A percentile compares a stretch with the other conserved stretches of the same genome.
phyloP scores from a whole-genome alignment of 495 filamentous ascomycete species.

The Penicillium taxi region DNA sequence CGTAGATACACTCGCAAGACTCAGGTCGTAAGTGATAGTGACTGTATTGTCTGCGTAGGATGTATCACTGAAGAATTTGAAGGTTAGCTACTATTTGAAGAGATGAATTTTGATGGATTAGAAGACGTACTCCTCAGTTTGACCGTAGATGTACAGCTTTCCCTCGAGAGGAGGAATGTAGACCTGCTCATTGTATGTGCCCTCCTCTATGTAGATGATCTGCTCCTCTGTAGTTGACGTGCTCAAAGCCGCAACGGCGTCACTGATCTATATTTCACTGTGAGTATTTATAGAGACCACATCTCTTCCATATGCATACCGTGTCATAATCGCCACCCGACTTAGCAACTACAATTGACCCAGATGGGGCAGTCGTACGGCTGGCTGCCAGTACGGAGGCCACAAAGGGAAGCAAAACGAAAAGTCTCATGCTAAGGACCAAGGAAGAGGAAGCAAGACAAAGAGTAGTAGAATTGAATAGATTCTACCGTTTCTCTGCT shows the following conservation, averaged over 20 bases:
- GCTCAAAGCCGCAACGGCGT: constrained; percentile 48
- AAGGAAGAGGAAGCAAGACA: too few relatives aligned
- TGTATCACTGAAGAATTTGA: constrained; percentile 19
- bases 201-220: constrained; percentile 55
- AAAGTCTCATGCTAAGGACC: constrained; percentile 9
- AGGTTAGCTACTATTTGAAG: not conserved
- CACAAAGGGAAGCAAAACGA: constrained; percentile 14
- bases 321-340: constrained; percentile 35
- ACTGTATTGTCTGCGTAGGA: constrained; percentile 51
- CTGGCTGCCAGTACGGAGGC: constrained; percentile 27
- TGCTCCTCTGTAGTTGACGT: constrained; percentile 40
- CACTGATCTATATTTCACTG: constrained; percentile 37
- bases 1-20: constrained; percentile 28
- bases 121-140: constrained; percentile 42
- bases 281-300: not conserved
- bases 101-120: not conserved
- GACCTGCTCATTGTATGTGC: constrained; percentile 54
- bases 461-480: too few relatives aligned
- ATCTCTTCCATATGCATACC: constrained; percentile 3
- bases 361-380: constrained; percentile 43
- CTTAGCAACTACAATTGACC: constrained; percentile 45
- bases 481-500: too few relatives aligned
- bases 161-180: constrained; percentile 42
- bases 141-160: constrained; percentile 52
- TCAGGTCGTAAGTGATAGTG: constrained; percentile 43